These are phyloP conservation scores for Sesbania bispinosa DNA, from an alignment of 306 rosid species.

Conservation along the genomic window DNA sequence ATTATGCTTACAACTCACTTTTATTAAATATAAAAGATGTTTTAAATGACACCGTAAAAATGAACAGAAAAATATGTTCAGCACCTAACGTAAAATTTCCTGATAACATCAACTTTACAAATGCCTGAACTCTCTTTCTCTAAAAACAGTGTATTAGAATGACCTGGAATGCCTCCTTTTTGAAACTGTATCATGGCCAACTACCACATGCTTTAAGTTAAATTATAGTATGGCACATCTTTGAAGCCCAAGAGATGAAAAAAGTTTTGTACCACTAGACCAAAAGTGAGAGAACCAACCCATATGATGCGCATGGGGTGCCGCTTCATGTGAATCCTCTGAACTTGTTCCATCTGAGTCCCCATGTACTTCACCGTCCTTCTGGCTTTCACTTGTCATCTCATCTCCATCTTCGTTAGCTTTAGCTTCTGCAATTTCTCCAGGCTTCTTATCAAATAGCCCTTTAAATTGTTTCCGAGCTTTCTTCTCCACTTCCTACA, in stretches of 20 bases:
- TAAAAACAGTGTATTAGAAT: not conserved
- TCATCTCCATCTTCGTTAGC: slow-evolving; percentile 38
- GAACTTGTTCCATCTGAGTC: slow-evolving; percentile 42
- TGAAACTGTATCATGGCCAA: slow-evolving; percentile 10
- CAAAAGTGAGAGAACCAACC: slow-evolving; percentile 65
- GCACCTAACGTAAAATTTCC: not conserved
- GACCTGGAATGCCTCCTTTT: slow-evolving; percentile 17
- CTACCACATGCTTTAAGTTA: not conserved
- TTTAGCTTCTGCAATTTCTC: slow-evolving; percentile 71
- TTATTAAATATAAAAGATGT: too few species aligned
- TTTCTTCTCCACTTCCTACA: slow-evolving; percentile 73
- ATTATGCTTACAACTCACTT: slow-evolving; percentile 20
- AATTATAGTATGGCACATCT: slow-evolving; percentile 67
- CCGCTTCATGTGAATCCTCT: slow-evolving; percentile 54
- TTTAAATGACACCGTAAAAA: not conserved
- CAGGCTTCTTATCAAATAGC: slow-evolving; percentile 91
- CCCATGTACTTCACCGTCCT: slow-evolving; percentile 30
- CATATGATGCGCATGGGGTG: slow-evolving; percentile 24
- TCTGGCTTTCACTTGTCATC: slow-evolving; percentile 38
- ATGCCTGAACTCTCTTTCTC: not conserved
- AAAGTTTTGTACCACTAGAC: slow-evolving; percentile 53
- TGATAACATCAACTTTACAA: not conserved
- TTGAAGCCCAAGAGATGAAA: slow-evolving; percentile 54
- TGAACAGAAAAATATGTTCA: not conserved
- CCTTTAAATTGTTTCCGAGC: slow-evolving; percentile 86